Percentiles rank a stretch among this genome's conserved stretches.
Conservation (phyloP, 2,329 filamentous ascomycete genomes). For the Fusarium dlaminii region DNA sequence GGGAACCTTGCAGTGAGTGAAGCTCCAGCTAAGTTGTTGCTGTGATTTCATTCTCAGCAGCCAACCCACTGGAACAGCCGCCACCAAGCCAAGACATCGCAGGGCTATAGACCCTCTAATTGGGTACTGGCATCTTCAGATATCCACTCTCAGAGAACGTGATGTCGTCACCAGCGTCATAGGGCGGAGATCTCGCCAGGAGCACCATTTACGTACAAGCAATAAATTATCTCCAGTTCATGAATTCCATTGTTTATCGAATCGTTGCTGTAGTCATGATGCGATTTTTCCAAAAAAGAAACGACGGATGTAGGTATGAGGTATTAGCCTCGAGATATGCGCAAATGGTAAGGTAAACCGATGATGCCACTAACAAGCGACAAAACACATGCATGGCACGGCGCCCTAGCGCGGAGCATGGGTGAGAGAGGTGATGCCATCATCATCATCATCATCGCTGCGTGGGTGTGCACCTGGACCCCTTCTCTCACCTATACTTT, state of each 20-base stretch:
- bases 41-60: slow-evolving; percentile 25
- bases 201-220: slow-evolving; percentile 18
- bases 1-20: slow-evolving; percentile 29
- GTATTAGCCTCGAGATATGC: slow-evolving; percentile 7
- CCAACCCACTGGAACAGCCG: slow-evolving; percentile 33
- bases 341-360: slow-evolving; percentile 8
- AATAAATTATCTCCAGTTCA: slow-evolving; percentile 1
- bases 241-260: slow-evolving; percentile 4
- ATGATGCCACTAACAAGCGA: slow-evolving; percentile 31
- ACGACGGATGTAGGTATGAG: slow-evolving; percentile 14
- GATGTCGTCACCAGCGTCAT: slow-evolving; percentile 46
- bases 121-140: not conserved
- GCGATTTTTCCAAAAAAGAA: not conserved
- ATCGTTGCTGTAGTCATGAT: not conserved
- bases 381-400: slow-evolving; percentile 9
- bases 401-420: slow-evolving; percentile 8
- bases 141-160: slow-evolving; percentile 21
- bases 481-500: not conserved
- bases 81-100: slow-evolving; percentile 24
- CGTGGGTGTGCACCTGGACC: slow-evolving; percentile 27
- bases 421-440: slow-evolving; percentile 31
- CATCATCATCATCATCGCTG: slow-evolving; percentile 17
- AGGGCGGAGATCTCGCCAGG: slow-evolving; percentile 34
- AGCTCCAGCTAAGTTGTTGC: not conserved
- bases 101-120: slow-evolving; percentile 1